Evolutionary conservation across 441 rosid genomes (phyloP).

Genomic region (Pelargonium australe): DNA sequence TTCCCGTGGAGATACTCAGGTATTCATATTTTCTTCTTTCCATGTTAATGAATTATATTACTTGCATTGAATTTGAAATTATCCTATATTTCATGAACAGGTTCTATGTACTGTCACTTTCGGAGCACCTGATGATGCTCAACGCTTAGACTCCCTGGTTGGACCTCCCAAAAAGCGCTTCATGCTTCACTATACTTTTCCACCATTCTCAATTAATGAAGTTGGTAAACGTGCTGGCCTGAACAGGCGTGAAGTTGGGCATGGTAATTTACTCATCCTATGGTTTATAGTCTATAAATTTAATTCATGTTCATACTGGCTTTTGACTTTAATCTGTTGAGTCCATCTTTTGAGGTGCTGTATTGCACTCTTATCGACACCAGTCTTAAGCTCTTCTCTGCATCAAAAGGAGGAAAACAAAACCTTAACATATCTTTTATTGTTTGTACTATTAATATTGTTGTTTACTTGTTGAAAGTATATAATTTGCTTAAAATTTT

Average conservation of each 20-base stretch:
- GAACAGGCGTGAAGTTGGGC: constrained; percentile 99
- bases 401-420: too few relatives aligned
- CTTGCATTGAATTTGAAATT: neutral
- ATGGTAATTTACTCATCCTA: constrained; percentile 42
- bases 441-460: too few relatives aligned
- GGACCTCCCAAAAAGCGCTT: constrained; percentile 89
- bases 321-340: neutral
- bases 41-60: neutral
- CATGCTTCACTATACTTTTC: constrained; percentile 98
- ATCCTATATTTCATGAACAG: constrained; percentile 24
- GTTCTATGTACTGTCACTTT: constrained; percentile 91
- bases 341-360: neutral
- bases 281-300: neutral
- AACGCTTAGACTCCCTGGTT: constrained; percentile 75
- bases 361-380: neutral
- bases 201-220: constrained; percentile 87
- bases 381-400: too few relatives aligned
- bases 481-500: too few relatives aligned
- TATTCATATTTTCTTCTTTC: constrained; percentile 14
- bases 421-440: too few relatives aligned
- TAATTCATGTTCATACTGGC: neutral
- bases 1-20: constrained; percentile 98
- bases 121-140: constrained; percentile 92
- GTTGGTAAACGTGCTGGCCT: constrained; percentile 86
- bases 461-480: too few relatives aligned